Evolutionary conservation across 1,284 basidiomycete genomes (phyloP).

Genomic region (Rhodotorula sp.): DNA sequence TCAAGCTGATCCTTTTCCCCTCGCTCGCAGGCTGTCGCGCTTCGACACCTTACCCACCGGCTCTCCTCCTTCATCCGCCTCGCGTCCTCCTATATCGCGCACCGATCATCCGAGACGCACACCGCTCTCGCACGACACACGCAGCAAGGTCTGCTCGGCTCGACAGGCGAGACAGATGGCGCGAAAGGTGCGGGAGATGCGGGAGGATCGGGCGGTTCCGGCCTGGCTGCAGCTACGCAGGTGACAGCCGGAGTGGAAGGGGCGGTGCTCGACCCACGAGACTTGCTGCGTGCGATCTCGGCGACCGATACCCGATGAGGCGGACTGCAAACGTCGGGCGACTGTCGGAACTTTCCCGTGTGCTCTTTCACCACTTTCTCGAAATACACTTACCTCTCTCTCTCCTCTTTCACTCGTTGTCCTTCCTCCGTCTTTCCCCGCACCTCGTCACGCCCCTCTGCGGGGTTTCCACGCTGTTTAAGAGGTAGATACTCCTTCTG

Average conservation of each 20-base stretch:
- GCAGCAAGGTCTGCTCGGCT: not conserved
- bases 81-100: slow-evolving; percentile 14
- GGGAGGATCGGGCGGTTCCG: not conserved
- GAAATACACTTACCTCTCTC: not conserved
- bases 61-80: slow-evolving; percentile 21
- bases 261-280: slow-evolving; percentile 17
- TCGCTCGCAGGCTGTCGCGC: slow-evolving; percentile 15
- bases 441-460: not conserved
- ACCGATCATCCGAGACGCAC: slow-evolving; percentile 24
- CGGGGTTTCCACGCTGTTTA: not conserved
- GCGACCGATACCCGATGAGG: slow-evolving; percentile 15
- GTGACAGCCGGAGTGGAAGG: not conserved
- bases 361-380: not conserved
- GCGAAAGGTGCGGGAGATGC: not conserved
- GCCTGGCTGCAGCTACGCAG: not conserved
- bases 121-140: slow-evolving; percentile 20
- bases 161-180: not conserved
- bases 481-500: not conserved
- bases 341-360: too few species aligned
- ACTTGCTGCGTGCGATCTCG: slow-evolving; percentile 34
- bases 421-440: not conserved
- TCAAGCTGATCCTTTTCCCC: too few species aligned
- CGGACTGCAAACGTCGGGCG: not conserved
- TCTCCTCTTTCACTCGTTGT: not conserved
- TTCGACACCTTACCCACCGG: slow-evolving; percentile 26